phyloP scores from a whole-genome alignment of 495 filamentous ascomycete species.

The Platismatia glauca region DNA sequence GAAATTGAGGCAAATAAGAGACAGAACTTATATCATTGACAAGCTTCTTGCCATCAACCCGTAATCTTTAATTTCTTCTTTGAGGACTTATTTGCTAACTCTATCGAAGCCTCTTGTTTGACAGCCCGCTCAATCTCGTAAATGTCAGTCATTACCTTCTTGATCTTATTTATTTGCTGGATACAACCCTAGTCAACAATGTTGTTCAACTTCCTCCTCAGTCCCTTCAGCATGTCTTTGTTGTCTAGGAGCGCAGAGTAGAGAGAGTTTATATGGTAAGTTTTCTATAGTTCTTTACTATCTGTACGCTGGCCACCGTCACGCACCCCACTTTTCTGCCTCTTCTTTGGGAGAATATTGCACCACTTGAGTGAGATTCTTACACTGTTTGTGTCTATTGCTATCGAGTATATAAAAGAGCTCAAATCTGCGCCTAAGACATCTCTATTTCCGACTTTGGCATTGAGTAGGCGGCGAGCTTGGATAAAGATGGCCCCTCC shows the following conservation, averaged over 20 bases:
- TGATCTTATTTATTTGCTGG: background rate
- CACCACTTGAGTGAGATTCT: background rate
- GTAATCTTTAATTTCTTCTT: background rate
- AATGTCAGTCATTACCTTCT: background rate
- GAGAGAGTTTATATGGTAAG: background rate
- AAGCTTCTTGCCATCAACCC: no score
- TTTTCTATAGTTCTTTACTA: background rate
- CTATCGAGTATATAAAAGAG: background rate
- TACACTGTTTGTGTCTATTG: background rate
- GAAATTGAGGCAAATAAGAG: no score
- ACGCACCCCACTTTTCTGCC: background rate
- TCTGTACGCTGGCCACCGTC: background rate
- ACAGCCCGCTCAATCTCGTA: no score
- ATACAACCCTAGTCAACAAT: constrained; percentile 2
- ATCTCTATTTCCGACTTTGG: background rate
- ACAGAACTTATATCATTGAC: no score
- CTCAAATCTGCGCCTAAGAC: background rate
- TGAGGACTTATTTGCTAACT: no score
- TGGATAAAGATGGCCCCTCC: background rate
- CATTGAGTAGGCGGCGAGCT: constrained; percentile 1
- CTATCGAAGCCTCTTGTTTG: no score
- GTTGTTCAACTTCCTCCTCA: constrained; percentile 2
- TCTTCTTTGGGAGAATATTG: background rate
- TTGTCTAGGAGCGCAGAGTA: background rate
- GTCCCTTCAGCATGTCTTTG: background rate